These are phyloP conservation scores for Leptoxyphium fumago DNA, from an alignment of 2,329 filamentous ascomycete genomes.

Conservation along the genomic window DNA sequence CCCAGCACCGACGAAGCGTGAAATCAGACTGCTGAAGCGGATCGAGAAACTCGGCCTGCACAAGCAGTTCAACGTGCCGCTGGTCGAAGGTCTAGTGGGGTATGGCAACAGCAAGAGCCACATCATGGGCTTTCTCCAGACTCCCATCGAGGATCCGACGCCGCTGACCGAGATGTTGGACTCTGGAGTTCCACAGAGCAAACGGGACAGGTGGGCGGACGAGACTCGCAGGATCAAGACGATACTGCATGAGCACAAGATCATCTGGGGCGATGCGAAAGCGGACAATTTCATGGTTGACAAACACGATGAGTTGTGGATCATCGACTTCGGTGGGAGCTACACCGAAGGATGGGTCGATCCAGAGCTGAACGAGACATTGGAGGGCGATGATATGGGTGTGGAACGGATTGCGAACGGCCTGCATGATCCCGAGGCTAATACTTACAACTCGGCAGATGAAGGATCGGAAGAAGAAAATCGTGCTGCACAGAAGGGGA, in stretches of 20 bases:
- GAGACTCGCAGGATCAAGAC: conserved; percentile 14
- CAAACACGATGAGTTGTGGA: conserved; percentile 21
- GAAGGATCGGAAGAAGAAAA: background rate
- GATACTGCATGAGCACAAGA: conserved; percentile 19
- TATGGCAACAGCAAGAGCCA: conserved; percentile 7
- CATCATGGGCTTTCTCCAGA: conserved; percentile 22
- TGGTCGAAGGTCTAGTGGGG: conserved; percentile 16
- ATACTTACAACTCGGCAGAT: conserved; percentile 3
- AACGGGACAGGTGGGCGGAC: conserved; percentile 17
- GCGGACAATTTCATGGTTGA: conserved; percentile 27
- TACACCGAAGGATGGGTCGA: conserved; percentile 26
- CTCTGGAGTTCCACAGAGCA: conserved; percentile 13
- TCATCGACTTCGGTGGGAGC: conserved; percentile 26
- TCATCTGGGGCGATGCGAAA: conserved; percentile 27
- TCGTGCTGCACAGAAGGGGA: background rate
- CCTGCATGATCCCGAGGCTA: conserved; percentile 14
- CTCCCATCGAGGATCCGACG: conserved; percentile 16
- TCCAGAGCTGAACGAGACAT: conserved; percentile 19
- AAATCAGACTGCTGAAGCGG: conserved; percentile 16
- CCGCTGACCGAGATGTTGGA: conserved; percentile 20
- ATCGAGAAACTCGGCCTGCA: conserved; percentile 15
- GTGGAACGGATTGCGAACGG: conserved; percentile 16
- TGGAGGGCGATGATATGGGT: conserved; percentile 21
- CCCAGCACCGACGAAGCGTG: conserved; percentile 19
- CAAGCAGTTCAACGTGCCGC: conserved; percentile 16